phyloP scores from a whole-genome alignment of 805 yeast species.

The Lachancea lanzarotensis region DNA sequence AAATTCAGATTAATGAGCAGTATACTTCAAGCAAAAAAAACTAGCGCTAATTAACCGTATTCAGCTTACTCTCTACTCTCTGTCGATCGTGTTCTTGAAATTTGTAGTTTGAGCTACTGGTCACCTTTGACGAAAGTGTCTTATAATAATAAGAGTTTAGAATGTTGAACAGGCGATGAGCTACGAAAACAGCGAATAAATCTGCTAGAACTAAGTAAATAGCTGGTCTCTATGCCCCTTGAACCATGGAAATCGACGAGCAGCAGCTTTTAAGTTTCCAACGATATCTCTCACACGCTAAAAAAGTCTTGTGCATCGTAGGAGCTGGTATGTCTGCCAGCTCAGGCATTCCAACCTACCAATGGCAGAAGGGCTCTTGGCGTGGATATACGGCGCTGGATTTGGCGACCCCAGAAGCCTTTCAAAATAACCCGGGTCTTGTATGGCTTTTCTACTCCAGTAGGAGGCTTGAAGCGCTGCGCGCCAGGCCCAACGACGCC shows the following conservation, averaged over 20 bases:
- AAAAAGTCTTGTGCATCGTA: slow-evolving; percentile 53
- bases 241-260: slow-evolving; percentile 6
- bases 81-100: too few species aligned
- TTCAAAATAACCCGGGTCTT: slow-evolving; percentile 70
- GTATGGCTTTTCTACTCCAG: slow-evolving; percentile 87
- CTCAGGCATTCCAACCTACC: slow-evolving; percentile 69
- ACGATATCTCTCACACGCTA: slow-evolving; percentile 39
- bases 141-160: background rate
- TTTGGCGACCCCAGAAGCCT: slow-evolving; percentile 88
- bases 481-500: slow-evolving; percentile 66
- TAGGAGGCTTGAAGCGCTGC: slow-evolving; percentile 57
- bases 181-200: background rate
- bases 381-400: slow-evolving; percentile 70
- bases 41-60: too few species aligned
- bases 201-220: background rate
- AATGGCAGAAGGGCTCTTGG: slow-evolving; percentile 75
- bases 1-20: background rate
- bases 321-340: slow-evolving; percentile 82
- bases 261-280: slow-evolving; percentile 39
- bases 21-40: too few species aligned
- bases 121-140: background rate
- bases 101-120: background rate
- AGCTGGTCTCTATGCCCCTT: background rate
- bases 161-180: background rate
- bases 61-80: too few species aligned